Conservation (phyloP, 2,329 filamentous ascomycete genomes). For the Xylariaceae sp. region DNA sequence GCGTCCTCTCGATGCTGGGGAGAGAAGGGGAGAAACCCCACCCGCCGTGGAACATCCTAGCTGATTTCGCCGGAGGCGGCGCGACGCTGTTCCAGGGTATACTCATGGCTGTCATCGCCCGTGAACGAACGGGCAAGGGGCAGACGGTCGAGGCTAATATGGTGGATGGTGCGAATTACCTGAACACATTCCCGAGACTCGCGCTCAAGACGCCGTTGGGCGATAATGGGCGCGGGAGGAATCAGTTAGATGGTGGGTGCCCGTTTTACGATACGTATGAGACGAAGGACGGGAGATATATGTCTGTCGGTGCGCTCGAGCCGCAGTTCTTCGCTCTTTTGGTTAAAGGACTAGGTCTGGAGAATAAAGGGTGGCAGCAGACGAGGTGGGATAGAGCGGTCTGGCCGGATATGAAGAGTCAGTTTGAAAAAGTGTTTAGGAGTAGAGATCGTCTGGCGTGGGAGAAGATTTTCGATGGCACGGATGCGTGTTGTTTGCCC, state of each 20-base stretch:
- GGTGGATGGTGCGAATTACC: conserved; percentile 83
- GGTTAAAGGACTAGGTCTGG: conserved; percentile 64
- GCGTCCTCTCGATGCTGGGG: conserved; percentile 75
- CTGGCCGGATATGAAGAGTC: conserved; percentile 65
- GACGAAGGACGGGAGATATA: conserved; percentile 73
- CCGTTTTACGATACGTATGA: conserved; percentile 90
- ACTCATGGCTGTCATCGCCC: conserved; percentile 70
- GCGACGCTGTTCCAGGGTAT: conserved; percentile 79
- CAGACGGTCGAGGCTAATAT: conserved; percentile 96
- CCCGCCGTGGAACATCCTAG: conserved; percentile 79
- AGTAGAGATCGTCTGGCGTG: conserved; percentile 72
- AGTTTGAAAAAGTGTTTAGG: conserved; percentile 65
- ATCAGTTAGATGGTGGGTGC: conserved; percentile 78
- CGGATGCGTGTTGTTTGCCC: conserved; percentile 90
- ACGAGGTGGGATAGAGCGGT: conserved; percentile 56
- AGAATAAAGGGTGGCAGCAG: conserved; percentile 47
- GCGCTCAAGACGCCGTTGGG: conserved; percentile 63
- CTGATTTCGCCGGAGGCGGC: conserved; percentile 89
- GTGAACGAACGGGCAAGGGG: conserved; percentile 63
- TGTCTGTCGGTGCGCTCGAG: conserved; percentile 90
- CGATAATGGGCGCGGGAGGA: conserved; percentile 64
- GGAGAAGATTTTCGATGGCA: conserved; percentile 84
- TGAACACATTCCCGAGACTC: conserved; percentile 75
- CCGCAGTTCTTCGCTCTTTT: conserved; percentile 76
- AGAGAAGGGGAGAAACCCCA: conserved; percentile 66